These are phyloP conservation scores for Mycena crocata DNA, from an alignment of 768 basidiomycete species.

Conservation along the genomic window DNA sequence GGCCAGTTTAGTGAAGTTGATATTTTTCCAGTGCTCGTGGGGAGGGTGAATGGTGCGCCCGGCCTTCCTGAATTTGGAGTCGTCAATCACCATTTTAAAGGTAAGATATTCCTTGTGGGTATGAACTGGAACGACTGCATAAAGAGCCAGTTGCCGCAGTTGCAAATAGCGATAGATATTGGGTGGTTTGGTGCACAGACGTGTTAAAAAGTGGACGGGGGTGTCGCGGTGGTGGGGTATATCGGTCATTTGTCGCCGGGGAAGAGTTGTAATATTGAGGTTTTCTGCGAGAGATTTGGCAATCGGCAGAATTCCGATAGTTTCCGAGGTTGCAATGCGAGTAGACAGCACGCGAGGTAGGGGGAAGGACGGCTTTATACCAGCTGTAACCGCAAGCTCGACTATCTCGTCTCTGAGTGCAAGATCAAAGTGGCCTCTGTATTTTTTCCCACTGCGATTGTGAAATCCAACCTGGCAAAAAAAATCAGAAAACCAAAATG, in stretches of 20 bases:
- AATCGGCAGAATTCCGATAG: neutral
- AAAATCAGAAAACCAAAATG: neutral
- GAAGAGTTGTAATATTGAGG: conserved; percentile 11
- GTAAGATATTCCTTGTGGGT: neutral
- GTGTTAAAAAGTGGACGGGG: neutral
- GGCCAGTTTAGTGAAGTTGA: neutral
- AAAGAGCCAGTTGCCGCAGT: neutral
- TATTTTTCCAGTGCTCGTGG: neutral
- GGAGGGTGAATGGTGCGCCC: neutral
- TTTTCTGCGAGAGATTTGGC: neutral
- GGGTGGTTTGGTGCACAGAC: neutral
- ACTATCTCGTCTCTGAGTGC: conserved; percentile 5
- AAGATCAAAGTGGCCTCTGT: neutral
- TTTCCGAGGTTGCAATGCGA: too few relatives aligned
- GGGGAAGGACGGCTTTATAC: neutral
- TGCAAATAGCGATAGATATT: neutral
- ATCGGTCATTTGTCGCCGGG: neutral
- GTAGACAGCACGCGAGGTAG: too few relatives aligned
- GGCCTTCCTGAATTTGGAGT: neutral
- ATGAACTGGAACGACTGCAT: neutral
- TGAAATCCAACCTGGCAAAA: neutral
- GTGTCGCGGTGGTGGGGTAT: conserved; percentile 1
- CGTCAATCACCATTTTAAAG: neutral
- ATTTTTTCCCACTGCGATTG: conserved; percentile 2
- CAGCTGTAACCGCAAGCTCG: neutral